A percentile compares a stretch with the other conserved stretches of the same genome.
Conservation (phyloP, 2,329 filamentous ascomycete genomes). For the Exophiala aquamarina region DNA sequence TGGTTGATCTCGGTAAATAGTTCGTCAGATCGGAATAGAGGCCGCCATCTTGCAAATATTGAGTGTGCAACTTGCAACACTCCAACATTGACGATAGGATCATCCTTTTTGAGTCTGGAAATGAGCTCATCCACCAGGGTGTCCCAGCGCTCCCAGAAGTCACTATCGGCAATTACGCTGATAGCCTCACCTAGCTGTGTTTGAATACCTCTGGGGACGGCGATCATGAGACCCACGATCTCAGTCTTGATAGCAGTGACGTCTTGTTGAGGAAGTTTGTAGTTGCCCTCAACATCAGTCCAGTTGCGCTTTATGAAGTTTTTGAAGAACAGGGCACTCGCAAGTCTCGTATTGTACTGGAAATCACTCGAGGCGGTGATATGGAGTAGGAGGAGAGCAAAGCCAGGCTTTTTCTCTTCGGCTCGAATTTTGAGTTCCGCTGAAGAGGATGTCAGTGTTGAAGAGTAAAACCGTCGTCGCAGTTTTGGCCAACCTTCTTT, state of each 20-base stretch:
- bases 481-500: constrained; percentile 83
- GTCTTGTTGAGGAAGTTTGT: constrained; percentile 81
- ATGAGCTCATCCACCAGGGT: constrained; percentile 94
- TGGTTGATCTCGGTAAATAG: constrained; percentile 96
- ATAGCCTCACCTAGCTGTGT: constrained; percentile 94
- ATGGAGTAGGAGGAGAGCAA: constrained; percentile 83
- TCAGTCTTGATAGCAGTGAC: constrained; percentile 90
- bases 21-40: constrained; percentile 87
- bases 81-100: constrained; percentile 84
- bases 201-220: constrained; percentile 82
- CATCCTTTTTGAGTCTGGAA: constrained; percentile 76
- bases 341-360: constrained; percentile 76
- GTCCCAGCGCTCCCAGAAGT: constrained; percentile 95
- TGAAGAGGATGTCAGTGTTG: constrained; percentile 40
- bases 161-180: constrained; percentile 94
- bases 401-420: constrained; percentile 80
- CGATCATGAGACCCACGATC: constrained; percentile 95
- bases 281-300: constrained; percentile 91
- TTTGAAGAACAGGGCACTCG: constrained; percentile 93
- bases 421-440: constrained; percentile 77
- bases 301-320: constrained; percentile 96
- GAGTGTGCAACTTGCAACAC: constrained; percentile 97
- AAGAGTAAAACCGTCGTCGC: no score
- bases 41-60: constrained; percentile 94
- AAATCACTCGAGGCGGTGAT: constrained; percentile 77